Percentiles rank a stretch among this genome's conserved stretches.
These are phyloP conservation scores for Dioszegia aurantiaca DNA, from an alignment of 768 basidiomycete species.

Conservation along the genomic window DNA sequence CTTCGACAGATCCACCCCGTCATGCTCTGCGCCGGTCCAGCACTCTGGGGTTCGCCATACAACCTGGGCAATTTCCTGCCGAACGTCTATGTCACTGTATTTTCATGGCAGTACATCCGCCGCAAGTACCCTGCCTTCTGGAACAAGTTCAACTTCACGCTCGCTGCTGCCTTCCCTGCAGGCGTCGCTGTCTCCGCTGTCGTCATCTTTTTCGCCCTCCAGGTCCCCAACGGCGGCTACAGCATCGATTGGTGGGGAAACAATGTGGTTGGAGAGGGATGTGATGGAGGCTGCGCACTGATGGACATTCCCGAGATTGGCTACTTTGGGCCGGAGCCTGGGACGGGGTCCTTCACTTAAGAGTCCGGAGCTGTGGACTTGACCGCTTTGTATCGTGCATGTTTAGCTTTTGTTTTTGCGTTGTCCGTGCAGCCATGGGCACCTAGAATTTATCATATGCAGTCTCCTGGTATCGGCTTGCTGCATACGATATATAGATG, in stretches of 20 bases:
- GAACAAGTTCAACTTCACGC: slow-evolving; percentile 46
- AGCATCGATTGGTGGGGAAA: slow-evolving; percentile 52
- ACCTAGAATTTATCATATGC: no score
- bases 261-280: slow-evolving; percentile 26
- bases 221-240: slow-evolving; percentile 38
- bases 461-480: no score
- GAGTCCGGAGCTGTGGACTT: neutral
- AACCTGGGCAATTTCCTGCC: slow-evolving; percentile 41
- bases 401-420: no score
- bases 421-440: no score
- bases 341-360: slow-evolving; percentile 9
- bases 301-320: slow-evolving; percentile 26
- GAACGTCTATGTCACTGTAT: slow-evolving; percentile 30
- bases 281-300: slow-evolving; percentile 21
- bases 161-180: slow-evolving; percentile 50
- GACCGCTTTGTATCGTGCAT: no score
- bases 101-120: slow-evolving; percentile 43
- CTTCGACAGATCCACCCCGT: slow-evolving; percentile 39
- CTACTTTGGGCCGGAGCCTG: slow-evolving; percentile 30
- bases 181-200: slow-evolving; percentile 53
- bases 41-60: slow-evolving; percentile 33
- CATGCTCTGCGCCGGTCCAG: slow-evolving; percentile 23
- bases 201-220: slow-evolving; percentile 53
- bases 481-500: no score
- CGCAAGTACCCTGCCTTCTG: slow-evolving; percentile 34